These are phyloP conservation scores for Discostella stelligeroides DNA, from an alignment of 108 stramenopile species.

Conservation along the genomic window DNA sequence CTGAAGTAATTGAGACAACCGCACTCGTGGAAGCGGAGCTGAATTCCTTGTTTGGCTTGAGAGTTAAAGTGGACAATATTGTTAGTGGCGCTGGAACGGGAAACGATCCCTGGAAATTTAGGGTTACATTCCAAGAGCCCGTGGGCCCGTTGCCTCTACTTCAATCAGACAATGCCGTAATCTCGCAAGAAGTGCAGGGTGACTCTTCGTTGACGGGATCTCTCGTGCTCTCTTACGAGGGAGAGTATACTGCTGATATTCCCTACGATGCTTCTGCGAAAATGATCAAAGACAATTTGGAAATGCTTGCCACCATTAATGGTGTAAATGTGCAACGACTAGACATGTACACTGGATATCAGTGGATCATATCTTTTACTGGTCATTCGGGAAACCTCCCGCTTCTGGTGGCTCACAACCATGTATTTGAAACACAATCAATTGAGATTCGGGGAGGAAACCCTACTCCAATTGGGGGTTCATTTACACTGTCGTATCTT, in stretches of 20 bases:
- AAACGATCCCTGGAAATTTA: conserved; percentile 30
- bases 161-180: conserved; percentile 34
- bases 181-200: conserved; percentile 52
- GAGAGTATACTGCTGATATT: conserved; percentile 61
- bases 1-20: conserved; percentile 19
- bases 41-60: conserved; percentile 27
- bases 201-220: conserved; percentile 64
- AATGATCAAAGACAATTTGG: conserved; percentile 57
- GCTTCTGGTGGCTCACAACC: conserved; percentile 49
- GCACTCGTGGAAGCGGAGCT: conserved; percentile 20
- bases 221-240: conserved; percentile 69
- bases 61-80: conserved; percentile 23
- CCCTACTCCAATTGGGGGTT: conserved; percentile 80
- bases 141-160: conserved; percentile 66
- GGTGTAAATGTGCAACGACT: conserved; percentile 54
- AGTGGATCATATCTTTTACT: conserved; percentile 81
- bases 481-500: conserved; percentile 63
- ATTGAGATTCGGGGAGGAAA: conserved; percentile 66
- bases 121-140: conserved; percentile 66
- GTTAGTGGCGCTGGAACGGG: conserved; percentile 17
- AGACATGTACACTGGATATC: conserved; percentile 58
- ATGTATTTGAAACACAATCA: conserved; percentile 60
- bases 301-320: conserved; percentile 51
- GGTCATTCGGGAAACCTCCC: conserved; percentile 75
- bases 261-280: conserved; percentile 68